A percentile compares a stretch with the other conserved stretches of the same genome.
phyloP scores from a whole-genome alignment of 2,329 filamentous ascomycete genomes.

The Penicillium sp. region DNA sequence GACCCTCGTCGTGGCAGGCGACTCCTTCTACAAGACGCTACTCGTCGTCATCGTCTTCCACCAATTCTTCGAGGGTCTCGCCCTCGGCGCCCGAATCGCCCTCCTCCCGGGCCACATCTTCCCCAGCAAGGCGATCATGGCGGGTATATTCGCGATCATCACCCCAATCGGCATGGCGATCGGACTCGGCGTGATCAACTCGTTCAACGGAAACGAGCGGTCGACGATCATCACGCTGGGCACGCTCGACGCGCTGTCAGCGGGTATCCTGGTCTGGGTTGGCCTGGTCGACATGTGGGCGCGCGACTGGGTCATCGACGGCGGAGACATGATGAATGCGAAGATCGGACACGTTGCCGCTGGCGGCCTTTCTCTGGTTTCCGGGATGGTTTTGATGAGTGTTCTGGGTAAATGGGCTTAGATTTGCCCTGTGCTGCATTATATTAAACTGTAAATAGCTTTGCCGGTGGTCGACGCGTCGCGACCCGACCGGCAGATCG shows the following conservation, averaged over 20 bases:
- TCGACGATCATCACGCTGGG: slow-evolving; percentile 73
- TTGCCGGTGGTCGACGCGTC: not conserved
- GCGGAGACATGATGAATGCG: slow-evolving; percentile 61
- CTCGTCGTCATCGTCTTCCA: slow-evolving; percentile 74
- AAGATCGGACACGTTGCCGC: slow-evolving; percentile 53
- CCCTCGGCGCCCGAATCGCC: slow-evolving; percentile 73
- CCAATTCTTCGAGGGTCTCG: slow-evolving; percentile 78
- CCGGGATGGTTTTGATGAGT: slow-evolving; percentile 72
- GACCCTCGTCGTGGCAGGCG: slow-evolving; percentile 52
- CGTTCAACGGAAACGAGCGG: slow-evolving; percentile 75
- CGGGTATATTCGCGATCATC: slow-evolving; percentile 67
- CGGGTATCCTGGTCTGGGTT: slow-evolving; percentile 80
- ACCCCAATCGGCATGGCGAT: slow-evolving; percentile 83
- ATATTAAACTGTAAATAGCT: not conserved
- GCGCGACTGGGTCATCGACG: slow-evolving; percentile 70
- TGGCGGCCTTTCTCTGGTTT: slow-evolving; percentile 60
- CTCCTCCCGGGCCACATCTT: slow-evolving; percentile 50
- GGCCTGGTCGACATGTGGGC: slow-evolving; percentile 81
- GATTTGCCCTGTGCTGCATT: not conserved
- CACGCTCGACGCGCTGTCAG: slow-evolving; percentile 73
- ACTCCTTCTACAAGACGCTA: slow-evolving; percentile 57
- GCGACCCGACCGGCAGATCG: not conserved
- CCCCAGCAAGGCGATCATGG: slow-evolving; percentile 62
- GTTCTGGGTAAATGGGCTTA: slow-evolving; percentile 76
- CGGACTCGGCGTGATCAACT: slow-evolving; percentile 71